Percentiles rank a stretch among this genome's conserved stretches.
phyloP scores from a whole-genome alignment of 352 stramenopile genomes.

The Pythium sukuiense region DNA sequence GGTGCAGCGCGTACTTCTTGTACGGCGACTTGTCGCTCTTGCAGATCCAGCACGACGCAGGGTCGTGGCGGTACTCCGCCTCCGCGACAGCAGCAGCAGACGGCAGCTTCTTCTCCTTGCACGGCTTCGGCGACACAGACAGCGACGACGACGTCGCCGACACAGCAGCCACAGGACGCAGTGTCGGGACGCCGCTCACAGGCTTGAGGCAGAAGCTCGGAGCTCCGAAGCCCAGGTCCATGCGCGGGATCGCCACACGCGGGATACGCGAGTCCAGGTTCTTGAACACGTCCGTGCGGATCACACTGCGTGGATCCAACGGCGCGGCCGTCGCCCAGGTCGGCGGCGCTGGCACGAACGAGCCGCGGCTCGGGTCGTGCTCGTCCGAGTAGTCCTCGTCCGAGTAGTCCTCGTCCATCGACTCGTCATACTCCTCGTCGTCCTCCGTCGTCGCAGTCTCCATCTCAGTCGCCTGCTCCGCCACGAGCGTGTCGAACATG shows the following conservation, averaged over 20 bases:
- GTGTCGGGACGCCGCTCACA: slow-evolving; percentile 10
- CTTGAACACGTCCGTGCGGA: slow-evolving; percentile 75
- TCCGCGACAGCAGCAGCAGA: slow-evolving; percentile 8
- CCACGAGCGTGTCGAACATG: slow-evolving; percentile 61
- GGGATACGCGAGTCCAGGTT: slow-evolving; percentile 79
- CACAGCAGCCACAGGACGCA: slow-evolving; percentile 12
- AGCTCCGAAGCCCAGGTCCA: slow-evolving; percentile 56
- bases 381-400: slow-evolving; percentile 43
- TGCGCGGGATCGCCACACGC: slow-evolving; percentile 60
- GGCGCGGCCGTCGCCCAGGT: slow-evolving; percentile 55
- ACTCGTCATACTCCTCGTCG: slow-evolving; percentile 17
- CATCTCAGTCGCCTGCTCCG: slow-evolving; percentile 38
- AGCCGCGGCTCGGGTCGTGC: slow-evolving; percentile 39
- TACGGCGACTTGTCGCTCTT: slow-evolving; percentile 82
- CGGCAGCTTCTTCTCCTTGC: slow-evolving; percentile 44
- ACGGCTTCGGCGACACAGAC: slow-evolving; percentile 50
- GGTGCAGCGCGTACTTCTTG: slow-evolving; percentile 81
- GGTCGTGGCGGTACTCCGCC: slow-evolving; percentile 60
- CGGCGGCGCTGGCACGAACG: slow-evolving; percentile 49
- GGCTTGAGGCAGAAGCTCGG: slow-evolving; percentile 21
- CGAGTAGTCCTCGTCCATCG: slow-evolving; percentile 26
- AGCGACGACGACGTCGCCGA: slow-evolving; percentile 22
- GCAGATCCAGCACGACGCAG: slow-evolving; percentile 85
- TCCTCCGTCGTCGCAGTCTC: slow-evolving; percentile 19
- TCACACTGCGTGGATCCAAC: slow-evolving; percentile 75